Evolutionary conservation across 306 rosid genomes (phyloP), one percentile per base, ranked within the genome.

Genomic region (Cucurbita moschata): DNA sequence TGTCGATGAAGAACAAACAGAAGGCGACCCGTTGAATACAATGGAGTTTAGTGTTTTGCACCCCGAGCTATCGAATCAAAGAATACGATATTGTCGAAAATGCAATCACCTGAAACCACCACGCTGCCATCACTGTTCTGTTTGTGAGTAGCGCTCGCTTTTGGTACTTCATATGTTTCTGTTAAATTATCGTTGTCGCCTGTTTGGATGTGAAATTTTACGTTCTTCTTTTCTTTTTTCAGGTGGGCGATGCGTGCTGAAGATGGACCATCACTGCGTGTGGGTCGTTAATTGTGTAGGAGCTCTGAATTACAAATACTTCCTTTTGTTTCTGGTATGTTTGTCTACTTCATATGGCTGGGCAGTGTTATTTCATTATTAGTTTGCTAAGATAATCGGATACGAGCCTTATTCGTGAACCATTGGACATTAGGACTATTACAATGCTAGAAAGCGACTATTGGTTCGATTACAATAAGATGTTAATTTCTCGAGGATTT

Each of bases 211-310:
- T 21, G 59, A 47, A 40, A 18, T 64, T 77, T 30, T 30, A 57
- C 78, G n/a, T 55, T 66, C 62, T 57, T 16, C 71, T n/a, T 54
- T n/a, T 54, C 40, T 49, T 42, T 73, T 63, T 67, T 76, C 89
- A 95, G 99, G 99, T 82, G 99, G 99, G 8, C 96, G 97, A 10
- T 95, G 99, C 43, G 92, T 95, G 74, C 85, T 95, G 81, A 95
- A 95, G 92, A 95, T 95, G 99, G 99, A 95, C 78, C 99, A 95
- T 86, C 99, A 95, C 73, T 95, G 99, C 75, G 99, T 95, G 35
- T 95, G 99, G 99, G 97, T 95, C 75, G 99, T 95, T 11, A 91
- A 95, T 83, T 95, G 99, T 81, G 97, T 95, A 1, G 99, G 99
- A 70, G 97, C 99, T 43, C 80, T 84, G 78, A 95, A 95, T 83